Percentiles rank a stretch among this genome's conserved stretches.
Evolutionary conservation across 257 asterid species (phyloP).

Genomic region (Lycium barbarum): DNA sequence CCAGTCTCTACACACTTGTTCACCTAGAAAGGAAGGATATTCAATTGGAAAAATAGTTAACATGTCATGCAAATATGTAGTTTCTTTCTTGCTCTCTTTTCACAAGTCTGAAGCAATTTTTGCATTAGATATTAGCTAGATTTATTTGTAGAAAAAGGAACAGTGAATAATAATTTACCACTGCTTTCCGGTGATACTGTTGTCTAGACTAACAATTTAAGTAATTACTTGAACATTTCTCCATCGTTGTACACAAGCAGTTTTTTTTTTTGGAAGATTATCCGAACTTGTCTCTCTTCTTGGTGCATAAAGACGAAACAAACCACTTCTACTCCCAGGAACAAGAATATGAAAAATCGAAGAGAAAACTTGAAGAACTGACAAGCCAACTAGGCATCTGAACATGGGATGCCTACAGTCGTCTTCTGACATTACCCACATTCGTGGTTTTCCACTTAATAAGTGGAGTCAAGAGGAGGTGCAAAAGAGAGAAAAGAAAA

Average conservation of each 20-base stretch:
- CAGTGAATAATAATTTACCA: neutral
- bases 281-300: too few relatives aligned
- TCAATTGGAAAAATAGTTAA: neutral
- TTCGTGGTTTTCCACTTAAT: neutral
- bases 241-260: neutral
- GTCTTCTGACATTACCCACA: neutral
- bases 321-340: too few relatives aligned
- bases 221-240: neutral
- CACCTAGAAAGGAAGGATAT: slow-evolving; percentile 15
- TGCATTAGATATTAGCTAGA: neutral
- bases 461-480: neutral
- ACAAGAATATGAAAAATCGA: too few relatives aligned
- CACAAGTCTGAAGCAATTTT: neutral
- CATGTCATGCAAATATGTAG: neutral
- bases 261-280: too few relatives aligned
- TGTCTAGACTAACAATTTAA: neutral
- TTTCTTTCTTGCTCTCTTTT: neutral
- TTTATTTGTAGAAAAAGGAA: neutral
- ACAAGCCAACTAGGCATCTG: neutral
- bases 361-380: too few relatives aligned
- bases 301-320: too few relatives aligned
- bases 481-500: slow-evolving; percentile 6
- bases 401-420: neutral
- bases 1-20: neutral
- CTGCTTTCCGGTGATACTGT: neutral